Evolutionary conservation across 768 basidiomycete species (phyloP).

Genomic region (Daedaleopsis sinensis): DNA sequence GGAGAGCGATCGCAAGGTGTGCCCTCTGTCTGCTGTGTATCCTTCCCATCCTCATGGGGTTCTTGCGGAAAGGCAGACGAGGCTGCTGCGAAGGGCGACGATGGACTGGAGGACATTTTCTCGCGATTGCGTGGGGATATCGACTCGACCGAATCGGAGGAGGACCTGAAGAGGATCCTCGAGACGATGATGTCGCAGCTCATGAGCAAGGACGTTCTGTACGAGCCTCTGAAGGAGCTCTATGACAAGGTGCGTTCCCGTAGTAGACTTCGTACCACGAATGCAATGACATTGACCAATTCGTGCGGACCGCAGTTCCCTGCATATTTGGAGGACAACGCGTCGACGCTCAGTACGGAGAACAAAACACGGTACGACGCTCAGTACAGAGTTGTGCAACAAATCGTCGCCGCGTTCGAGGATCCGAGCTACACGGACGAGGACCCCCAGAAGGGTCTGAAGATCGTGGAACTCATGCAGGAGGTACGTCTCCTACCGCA

Average conservation of each 20-base stretch:
- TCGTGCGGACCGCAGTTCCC: slow-evolving; percentile 60
- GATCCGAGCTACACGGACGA: slow-evolving; percentile 59
- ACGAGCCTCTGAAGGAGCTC: slow-evolving; percentile 85
- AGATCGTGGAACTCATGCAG: slow-evolving; percentile 71
- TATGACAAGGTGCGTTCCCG: slow-evolving; percentile 56
- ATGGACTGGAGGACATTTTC: slow-evolving; percentile 55
- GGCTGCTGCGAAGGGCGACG: slow-evolving; percentile 34
- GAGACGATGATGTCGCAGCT: slow-evolving; percentile 83
- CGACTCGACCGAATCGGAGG: slow-evolving; percentile 36
- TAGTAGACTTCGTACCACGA: no score
- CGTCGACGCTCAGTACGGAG: slow-evolving; percentile 50
- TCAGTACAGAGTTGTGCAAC: slow-evolving; percentile 58
- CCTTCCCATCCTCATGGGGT: not conserved
- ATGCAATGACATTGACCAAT: no score
- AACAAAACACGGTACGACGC: slow-evolving; percentile 67
- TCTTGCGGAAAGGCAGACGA: slow-evolving; percentile 25
- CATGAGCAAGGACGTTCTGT: slow-evolving; percentile 82
- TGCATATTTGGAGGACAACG: slow-evolving; percentile 63
- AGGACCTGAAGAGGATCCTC: slow-evolving; percentile 65
- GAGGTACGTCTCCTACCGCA: slow-evolving; percentile 49
- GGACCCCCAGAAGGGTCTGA: slow-evolving; percentile 45
- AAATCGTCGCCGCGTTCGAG: slow-evolving; percentile 71
- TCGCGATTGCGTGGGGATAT: slow-evolving; percentile 43
- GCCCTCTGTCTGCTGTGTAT: not conserved
- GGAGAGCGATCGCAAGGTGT: slow-evolving; percentile 51